Evolutionary conservation across 75 land plant genomes (phyloP), one percentile per base, ranked within the genome.

Genomic region (Picea sitchensis): DNA sequence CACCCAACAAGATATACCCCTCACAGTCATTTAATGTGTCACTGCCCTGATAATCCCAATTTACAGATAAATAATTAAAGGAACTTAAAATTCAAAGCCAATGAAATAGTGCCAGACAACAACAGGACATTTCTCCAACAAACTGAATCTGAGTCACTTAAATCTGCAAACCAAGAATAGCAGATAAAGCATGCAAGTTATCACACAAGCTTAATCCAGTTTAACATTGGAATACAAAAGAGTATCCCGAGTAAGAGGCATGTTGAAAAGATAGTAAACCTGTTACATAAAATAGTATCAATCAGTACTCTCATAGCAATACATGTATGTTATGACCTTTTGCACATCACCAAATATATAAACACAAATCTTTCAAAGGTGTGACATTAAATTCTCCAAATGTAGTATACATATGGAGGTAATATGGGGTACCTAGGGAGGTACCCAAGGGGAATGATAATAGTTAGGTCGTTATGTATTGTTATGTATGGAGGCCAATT

Each of bases 181-280:
- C 47, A 20, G 74, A 64, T 18, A 20, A 13, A 69, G 18, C 41
- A 17, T 41, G 54, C 74, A 17, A 71, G 41, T 44, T 71, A 3
- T 71, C 51, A 71, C 5, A 15, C 41, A 14, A 4, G 3, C 77
- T 85, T 77, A 91, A 77, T 89, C 93, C 17, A 91, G 81, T 78
- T 91, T 91, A 59, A 87, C 91, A 77, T 84, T 87, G 38, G 93
- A 91, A 76, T 91, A 91, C 38, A 91, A 79, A 36, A 91, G 86
- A 17, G 91, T 89, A 84, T 91, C 93, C 79, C 86, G 86, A n/a
- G 93, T 91, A 23, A 91, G 77, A 36, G 89, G 91, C 93, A 91
- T 91, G 31, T 86, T 83, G 13, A 91, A 34, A 32, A 91, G 83
- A 73, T 81, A 81, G 82, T 79, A 80, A 36, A 85, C 59, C 90